Percentiles rank a stretch among this genome's conserved stretches.
These are phyloP conservation scores for Talaromyces liani DNA, from an alignment of 495 filamentous ascomycete genomes.

Conservation along the genomic window DNA sequence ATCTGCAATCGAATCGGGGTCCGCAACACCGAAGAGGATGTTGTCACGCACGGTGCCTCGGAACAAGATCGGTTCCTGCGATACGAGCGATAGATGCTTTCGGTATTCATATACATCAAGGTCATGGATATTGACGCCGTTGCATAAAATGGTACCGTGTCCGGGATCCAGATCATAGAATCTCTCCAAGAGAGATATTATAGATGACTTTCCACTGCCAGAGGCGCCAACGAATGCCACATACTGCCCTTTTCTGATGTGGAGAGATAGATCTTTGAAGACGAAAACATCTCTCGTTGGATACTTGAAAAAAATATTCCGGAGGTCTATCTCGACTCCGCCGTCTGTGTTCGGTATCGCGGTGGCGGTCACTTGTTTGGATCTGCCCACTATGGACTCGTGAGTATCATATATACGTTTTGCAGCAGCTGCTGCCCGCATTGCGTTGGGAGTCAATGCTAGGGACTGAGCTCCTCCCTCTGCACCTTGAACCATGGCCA, in stretches of 20 bases:
- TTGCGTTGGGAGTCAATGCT: not conserved
- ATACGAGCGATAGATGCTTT: conserved; percentile 15
- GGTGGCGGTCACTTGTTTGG: not conserved
- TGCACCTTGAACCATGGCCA: not conserved
- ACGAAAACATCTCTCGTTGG: conserved; percentile 18
- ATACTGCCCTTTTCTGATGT: not conserved
- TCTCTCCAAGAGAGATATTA: conserved; percentile 47
- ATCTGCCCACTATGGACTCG: not conserved
- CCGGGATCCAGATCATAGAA: conserved; percentile 44
- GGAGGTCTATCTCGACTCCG: conserved; percentile 27
- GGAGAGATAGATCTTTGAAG: conserved; percentile 32
- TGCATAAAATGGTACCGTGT: conserved; percentile 45
- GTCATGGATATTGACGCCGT: conserved; percentile 49
- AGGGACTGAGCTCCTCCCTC: not conserved
- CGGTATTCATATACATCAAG: conserved; percentile 47
- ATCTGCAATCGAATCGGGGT: conserved; percentile 40
- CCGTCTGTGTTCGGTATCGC: not conserved
- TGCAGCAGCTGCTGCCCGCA: not conserved
- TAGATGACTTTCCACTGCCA: conserved; percentile 60
- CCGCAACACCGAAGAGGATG: conserved; percentile 40
- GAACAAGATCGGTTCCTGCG: conserved; percentile 81
- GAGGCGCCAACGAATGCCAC: conserved; percentile 26
- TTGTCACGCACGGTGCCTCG: conserved; percentile 78
- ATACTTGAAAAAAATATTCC: not conserved
- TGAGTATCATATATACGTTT: not conserved